Percentiles rank a stretch among this genome's conserved stretches.
phyloP scores from a whole-genome alignment of 1,284 basidiomycete genomes.

The Inonotus obliquus region DNA sequence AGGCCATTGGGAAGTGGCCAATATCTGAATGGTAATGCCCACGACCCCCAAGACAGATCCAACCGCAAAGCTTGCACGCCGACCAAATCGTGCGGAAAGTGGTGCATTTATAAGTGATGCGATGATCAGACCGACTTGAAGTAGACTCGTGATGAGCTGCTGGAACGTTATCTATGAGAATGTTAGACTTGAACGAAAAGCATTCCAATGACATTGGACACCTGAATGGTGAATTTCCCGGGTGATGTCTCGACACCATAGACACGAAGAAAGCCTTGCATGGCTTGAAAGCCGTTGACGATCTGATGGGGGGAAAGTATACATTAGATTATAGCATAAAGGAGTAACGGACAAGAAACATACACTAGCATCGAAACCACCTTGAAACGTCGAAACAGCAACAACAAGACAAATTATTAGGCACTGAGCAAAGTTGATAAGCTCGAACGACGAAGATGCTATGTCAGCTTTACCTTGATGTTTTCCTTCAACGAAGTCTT shows the following conservation, averaged over 20 bases:
- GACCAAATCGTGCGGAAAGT: constrained; percentile 17
- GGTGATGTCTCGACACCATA: constrained; percentile 5
- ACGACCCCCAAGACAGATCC: constrained; percentile 17
- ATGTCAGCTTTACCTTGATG: background rate
- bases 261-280: constrained; percentile 21
- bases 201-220: background rate
- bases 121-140: constrained; percentile 20
- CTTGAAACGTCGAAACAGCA: constrained; percentile 20
- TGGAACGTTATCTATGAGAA: constrained; percentile 17
- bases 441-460: background rate
- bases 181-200: background rate
- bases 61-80: constrained; percentile 14
- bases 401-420: constrained; percentile 18
- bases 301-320: constrained; percentile 6
- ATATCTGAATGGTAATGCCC: constrained; percentile 19
- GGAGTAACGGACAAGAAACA: background rate
- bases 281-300: constrained; percentile 21
- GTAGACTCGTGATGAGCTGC: constrained; percentile 21
- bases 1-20: constrained; percentile 20
- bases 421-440: constrained; percentile 6
- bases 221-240: constrained; percentile 15
- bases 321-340: background rate
- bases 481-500: constrained; percentile 7
- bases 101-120: constrained; percentile 18
- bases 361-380: constrained; percentile 19